These are phyloP conservation scores for Colletotrichum coccodes DNA, from an alignment of 2,329 filamentous ascomycete genomes.

Conservation along the genomic window DNA sequence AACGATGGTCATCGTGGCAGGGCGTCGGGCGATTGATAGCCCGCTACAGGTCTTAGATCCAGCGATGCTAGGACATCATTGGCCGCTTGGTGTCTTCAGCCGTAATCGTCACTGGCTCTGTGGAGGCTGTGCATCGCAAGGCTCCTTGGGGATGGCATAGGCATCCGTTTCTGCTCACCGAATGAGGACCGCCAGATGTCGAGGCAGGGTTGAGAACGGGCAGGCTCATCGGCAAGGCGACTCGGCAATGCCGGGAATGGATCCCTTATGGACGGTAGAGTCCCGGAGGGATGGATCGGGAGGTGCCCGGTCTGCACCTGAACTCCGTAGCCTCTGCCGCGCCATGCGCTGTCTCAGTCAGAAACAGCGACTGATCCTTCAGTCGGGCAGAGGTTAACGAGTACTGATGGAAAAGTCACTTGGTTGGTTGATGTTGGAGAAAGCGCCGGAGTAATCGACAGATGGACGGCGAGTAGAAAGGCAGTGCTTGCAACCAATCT, in stretches of 20 bases:
- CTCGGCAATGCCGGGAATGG: not conserved
- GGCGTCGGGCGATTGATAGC: slow-evolving; percentile 43
- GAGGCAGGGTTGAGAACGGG: not conserved
- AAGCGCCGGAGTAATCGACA: not conserved
- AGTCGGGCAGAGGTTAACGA: not conserved
- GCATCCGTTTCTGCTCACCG: not conserved
- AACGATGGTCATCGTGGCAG: slow-evolving; percentile 34
- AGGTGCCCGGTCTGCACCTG: not conserved
- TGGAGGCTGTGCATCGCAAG: slow-evolving; percentile 18
- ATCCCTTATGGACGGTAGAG: not conserved
- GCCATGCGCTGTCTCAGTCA: not conserved
- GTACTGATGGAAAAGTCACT: not conserved
- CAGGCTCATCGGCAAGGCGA: not conserved
- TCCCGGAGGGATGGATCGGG: not conserved
- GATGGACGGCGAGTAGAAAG: not conserved
- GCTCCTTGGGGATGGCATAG: not conserved
- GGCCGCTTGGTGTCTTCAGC: not conserved
- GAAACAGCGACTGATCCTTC: not conserved
- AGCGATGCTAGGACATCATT: slow-evolving; percentile 8
- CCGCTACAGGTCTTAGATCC: slow-evolving; percentile 34
- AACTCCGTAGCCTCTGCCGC: not conserved
- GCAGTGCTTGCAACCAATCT: not conserved
- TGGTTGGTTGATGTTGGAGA: not conserved
- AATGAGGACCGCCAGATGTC: not conserved
- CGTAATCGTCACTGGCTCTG: not conserved